phyloP scores from a whole-genome alignment of 2,329 filamentous ascomycete genomes.

The Sporothrix humicola region DNA sequence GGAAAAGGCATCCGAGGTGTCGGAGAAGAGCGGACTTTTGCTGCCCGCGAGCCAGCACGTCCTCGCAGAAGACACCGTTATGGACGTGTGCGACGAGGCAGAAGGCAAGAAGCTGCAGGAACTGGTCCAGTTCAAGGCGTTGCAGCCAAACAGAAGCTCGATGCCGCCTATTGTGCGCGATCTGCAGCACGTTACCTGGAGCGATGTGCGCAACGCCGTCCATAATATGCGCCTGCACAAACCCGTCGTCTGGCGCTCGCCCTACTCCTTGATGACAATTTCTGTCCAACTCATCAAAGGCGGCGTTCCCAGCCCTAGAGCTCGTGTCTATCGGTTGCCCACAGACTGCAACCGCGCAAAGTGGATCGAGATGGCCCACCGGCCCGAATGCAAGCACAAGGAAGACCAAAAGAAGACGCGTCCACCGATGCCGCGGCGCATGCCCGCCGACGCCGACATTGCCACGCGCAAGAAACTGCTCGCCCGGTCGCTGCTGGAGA shows the following conservation, averaged over 20 bases:
- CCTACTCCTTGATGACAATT: conserved; percentile 59
- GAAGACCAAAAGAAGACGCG: conserved; percentile 15
- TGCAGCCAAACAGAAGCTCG: background rate
- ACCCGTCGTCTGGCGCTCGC: conserved; percentile 35
- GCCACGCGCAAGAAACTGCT: conserved; percentile 52
- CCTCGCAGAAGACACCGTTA: background rate
- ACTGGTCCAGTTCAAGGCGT: conserved; percentile 33
- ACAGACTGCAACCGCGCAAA: conserved; percentile 54
- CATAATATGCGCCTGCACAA: conserved; percentile 41
- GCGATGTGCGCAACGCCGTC: conserved; percentile 42
- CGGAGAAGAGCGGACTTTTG: background rate
- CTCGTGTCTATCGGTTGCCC: conserved; percentile 88
- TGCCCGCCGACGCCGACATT: conserved; percentile 43
- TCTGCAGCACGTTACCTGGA: conserved; percentile 37
- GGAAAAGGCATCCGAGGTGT: background rate
- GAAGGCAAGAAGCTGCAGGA: conserved; percentile 17
- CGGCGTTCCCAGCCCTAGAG: conserved; percentile 72
- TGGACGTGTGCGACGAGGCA: conserved; percentile 18
- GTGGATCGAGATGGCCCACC: conserved; percentile 67
- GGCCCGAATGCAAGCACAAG: background rate
- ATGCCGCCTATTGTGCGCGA: conserved; percentile 31
- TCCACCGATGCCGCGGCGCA: conserved; percentile 33
- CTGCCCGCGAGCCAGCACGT: no score
- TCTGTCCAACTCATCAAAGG: conserved; percentile 70
- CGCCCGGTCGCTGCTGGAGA: conserved; percentile 56